Evolutionary conservation across 1,284 basidiomycete genomes (phyloP).

Genomic region (Agroathelia rolfsii): DNA sequence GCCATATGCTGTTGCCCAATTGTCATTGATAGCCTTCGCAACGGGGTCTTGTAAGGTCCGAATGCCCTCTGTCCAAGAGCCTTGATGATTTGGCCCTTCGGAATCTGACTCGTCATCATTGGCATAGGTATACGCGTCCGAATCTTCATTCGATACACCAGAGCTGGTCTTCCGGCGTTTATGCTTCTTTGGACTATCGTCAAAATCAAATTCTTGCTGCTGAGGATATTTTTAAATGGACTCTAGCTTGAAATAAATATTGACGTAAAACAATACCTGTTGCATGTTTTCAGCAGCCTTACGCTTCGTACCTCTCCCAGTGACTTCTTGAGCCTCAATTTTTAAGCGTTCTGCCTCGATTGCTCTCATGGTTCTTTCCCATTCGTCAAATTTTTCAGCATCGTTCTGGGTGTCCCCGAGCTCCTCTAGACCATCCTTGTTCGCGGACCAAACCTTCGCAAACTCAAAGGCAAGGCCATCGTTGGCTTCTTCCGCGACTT

Average conservation of each 20-base stretch:
- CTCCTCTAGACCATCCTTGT: slow-evolving; percentile 61
- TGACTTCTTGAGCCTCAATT: slow-evolving; percentile 37
- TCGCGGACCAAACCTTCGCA: slow-evolving; percentile 81
- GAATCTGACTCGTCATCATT: too few species aligned
- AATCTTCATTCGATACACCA: too few species aligned
- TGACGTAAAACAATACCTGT: slow-evolving; percentile 36
- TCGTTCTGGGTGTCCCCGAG: slow-evolving; percentile 38
- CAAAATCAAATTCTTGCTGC: slow-evolving; percentile 17
- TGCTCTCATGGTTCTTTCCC: slow-evolving; percentile 62
- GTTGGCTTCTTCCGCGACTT: slow-evolving; percentile 36
- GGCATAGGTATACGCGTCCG: too few species aligned
- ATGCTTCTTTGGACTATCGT: too few species aligned
- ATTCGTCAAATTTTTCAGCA: slow-evolving; percentile 57
- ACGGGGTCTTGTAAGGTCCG: too few species aligned
- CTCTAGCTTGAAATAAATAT: neutral
- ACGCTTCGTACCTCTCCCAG: slow-evolving; percentile 63
- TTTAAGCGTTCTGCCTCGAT: slow-evolving; percentile 46
- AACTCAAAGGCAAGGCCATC: slow-evolving; percentile 60
- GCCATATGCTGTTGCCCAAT: too few species aligned
- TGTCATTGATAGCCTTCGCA: too few species aligned
- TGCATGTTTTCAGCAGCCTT: slow-evolving; percentile 49
- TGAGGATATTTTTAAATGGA: slow-evolving; percentile 3
- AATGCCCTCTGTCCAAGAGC: too few species aligned
- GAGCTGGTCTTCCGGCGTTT: too few species aligned
- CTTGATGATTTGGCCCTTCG: too few species aligned